Conservation (phyloP, 1,284 basidiomycete genomes). For the Rhodotorula sp. region DNA sequence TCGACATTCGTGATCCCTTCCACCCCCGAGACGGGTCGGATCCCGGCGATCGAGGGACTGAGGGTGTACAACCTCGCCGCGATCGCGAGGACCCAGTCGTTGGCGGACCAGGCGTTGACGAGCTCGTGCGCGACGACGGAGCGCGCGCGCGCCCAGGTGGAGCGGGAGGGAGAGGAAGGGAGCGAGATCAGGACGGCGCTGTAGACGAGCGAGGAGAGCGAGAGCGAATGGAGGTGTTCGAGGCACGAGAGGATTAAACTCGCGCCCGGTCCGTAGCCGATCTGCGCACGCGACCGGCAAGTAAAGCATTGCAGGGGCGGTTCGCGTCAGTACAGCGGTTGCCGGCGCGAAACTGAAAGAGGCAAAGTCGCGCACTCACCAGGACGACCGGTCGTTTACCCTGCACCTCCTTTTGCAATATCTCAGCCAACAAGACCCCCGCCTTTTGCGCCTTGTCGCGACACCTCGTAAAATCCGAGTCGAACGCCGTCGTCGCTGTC, state of each 20-base stretch:
- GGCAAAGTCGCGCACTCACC: conserved; percentile 1
- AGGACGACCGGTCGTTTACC: conserved; percentile 58
- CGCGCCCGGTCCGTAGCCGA: conserved; percentile 58
- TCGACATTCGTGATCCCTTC: conserved; percentile 54
- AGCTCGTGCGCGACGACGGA: conserved; percentile 52
- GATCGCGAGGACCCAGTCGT: conserved; percentile 57
- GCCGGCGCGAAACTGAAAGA: too few species aligned
- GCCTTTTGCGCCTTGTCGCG: conserved; percentile 56
- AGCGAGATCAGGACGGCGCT: conserved; percentile 56
- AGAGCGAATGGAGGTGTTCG: conserved; percentile 50
- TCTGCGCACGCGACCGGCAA: background rate
- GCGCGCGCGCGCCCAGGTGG: conserved; percentile 54
- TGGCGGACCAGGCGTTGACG: conserved; percentile 54
- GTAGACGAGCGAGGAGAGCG: conserved; percentile 53
- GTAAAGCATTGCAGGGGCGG: too few species aligned
- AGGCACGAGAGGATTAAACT: conserved; percentile 57
- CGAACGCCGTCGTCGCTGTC: conserved; percentile 48
- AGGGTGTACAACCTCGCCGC: conserved; percentile 56
- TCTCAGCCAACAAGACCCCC: conserved; percentile 57
- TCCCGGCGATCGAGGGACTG: conserved; percentile 51
- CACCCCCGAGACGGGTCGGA: conserved; percentile 48
- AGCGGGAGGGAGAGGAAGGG: conserved; percentile 53
- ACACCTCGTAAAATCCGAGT: conserved; percentile 52
- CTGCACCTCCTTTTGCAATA: conserved; percentile 57
- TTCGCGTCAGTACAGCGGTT: too few species aligned